Evolutionary conservation across 495 filamentous ascomycete genomes (phyloP), one percentile per base, ranked within the genome.

Genomic region (Hypoxylon subgilvum): DNA sequence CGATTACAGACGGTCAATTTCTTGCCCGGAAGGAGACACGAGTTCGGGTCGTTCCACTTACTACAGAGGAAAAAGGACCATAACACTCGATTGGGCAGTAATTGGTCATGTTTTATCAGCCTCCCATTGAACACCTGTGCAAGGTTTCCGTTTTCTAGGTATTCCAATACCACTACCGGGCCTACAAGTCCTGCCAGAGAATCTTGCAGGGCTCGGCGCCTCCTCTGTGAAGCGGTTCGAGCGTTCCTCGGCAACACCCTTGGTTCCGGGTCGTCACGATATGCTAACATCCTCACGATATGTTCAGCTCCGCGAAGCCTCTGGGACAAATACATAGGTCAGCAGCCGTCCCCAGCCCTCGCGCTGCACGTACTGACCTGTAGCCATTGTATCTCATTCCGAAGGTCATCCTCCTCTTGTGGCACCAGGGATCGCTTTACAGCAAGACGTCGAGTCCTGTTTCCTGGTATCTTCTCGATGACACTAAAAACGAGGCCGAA

Each of bases 31-130:
- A 25, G 14, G 27, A 35, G 14, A 1, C 0, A 19, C 8, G n/a
- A n/a, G n/a, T n/a, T n/a, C n/a, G n/a, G n/a, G n/a, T n/a, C n/a
- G n/a, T 41, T 1, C 18, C 35, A 57, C 52, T 57, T 1, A 57
- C 52, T 42, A 1, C 52, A 57, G n/a, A 57, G 44, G 44, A 57
- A 49, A 21, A 57, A 48, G 43, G 52, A 48, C 52, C 52, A 57
- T 25, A 57, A 32, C 39, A 57, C 16, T 27, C 52, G 27, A 19
- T 57, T 57, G 4, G 52, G 52, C 35, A 57, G 18, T 22, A 57
- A 28, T 14, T 48, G 35, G 3, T 57, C 35, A 19, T 40, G 17
- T 35, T 27, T 22, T n/a, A 42, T 12, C 14, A 48, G 32, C 39
- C 52, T 57, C 14, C 14, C 8, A 42, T 41, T n/a, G n/a, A n/a